Percentiles rank a stretch among this genome's conserved stretches.
These are phyloP conservation scores for Raffaelea albimanens DNA, from an alignment of 2,329 filamentous ascomycete species.

Conservation along the genomic window DNA sequence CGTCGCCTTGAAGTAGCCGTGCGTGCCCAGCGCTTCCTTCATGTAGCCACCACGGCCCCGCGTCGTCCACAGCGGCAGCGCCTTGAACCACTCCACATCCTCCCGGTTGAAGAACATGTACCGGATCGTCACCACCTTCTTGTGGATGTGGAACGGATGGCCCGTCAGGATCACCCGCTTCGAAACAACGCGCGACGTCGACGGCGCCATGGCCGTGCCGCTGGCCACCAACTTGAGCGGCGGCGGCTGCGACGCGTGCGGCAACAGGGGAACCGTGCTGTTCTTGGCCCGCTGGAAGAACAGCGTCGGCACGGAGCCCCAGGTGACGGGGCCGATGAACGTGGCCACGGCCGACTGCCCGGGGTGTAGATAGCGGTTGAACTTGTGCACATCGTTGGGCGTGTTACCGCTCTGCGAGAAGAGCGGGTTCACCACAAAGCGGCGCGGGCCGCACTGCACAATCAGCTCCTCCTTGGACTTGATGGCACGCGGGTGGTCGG, in stretches of 20 bases:
- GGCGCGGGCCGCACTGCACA: slow-evolving; percentile 79
- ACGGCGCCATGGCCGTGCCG: slow-evolving; percentile 76
- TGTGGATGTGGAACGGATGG: slow-evolving; percentile 98
- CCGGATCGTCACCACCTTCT: slow-evolving; percentile 88
- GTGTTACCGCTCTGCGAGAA: slow-evolving; percentile 87
- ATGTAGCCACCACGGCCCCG: slow-evolving; percentile 80
- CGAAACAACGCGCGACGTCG: slow-evolving; percentile 69
- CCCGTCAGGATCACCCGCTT: slow-evolving; percentile 92
- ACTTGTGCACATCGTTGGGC: slow-evolving; percentile 96
- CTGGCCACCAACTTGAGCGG: slow-evolving; percentile 70
- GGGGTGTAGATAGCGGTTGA: slow-evolving; percentile 82
- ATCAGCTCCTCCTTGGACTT: slow-evolving; percentile 90
- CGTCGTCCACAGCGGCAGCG: slow-evolving; percentile 87
- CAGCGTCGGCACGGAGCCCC: slow-evolving; percentile 83
- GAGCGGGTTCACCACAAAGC: slow-evolving; percentile 79
- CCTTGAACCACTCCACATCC: slow-evolving; percentile 97
- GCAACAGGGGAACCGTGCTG: slow-evolving; percentile 22
- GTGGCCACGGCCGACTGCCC: slow-evolving; percentile 82
- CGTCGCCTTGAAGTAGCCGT: slow-evolving; percentile 99
- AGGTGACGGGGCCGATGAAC: slow-evolving; percentile 83
- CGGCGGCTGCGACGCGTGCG: slow-evolving; percentile 22
- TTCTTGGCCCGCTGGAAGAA: slow-evolving; percentile 64
- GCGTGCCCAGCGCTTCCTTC: slow-evolving; percentile 89
- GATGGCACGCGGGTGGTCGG: slow-evolving; percentile 64
- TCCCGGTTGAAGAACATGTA: slow-evolving; percentile 99